Evolutionary conservation across 2,329 filamentous ascomycete genomes (phyloP).

Genomic region (Bimuria novae-zelandiae): DNA sequence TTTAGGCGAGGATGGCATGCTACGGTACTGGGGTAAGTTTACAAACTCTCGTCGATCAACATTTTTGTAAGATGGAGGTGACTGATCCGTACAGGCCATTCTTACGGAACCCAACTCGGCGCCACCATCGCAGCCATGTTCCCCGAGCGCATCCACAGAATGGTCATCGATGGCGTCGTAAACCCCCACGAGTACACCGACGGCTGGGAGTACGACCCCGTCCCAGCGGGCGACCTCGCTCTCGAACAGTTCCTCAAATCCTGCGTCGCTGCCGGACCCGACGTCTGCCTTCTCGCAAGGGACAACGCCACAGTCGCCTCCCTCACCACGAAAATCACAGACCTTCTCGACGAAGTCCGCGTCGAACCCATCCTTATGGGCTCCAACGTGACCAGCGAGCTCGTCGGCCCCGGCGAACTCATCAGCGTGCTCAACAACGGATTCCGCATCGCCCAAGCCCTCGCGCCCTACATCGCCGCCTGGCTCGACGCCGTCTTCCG

Average conservation of each 20-base stretch:
- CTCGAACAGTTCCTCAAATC: conserved; percentile 55
- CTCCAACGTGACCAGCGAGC: no score
- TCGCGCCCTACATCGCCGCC: no score
- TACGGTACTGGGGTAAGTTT: conserved; percentile 47
- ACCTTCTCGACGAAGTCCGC: background rate
- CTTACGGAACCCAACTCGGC: conserved; percentile 49
- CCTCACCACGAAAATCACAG: background rate
- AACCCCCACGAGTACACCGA: conserved; percentile 28
- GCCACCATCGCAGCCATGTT: conserved; percentile 32
- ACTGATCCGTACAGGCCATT: conserved; percentile 6
- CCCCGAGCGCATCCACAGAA: conserved; percentile 21
- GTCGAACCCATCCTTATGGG: background rate
- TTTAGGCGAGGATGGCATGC: conserved; percentile 47
- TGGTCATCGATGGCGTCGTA: conserved; percentile 49
- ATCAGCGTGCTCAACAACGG: no score
- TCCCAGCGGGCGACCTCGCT: no score
- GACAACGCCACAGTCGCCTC: background rate
- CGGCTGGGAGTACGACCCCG: background rate
- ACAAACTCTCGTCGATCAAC: background rate
- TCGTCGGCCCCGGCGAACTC: no score
- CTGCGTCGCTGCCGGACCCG: conserved; percentile 56
- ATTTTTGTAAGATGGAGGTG: no score
- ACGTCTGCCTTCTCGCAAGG: conserved; percentile 9
- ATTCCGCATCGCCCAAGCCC: no score
- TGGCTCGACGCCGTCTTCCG: no score